Conservation (phyloP, 495 filamentous ascomycete species). For the Penicillium macrosclerotiorum region DNA sequence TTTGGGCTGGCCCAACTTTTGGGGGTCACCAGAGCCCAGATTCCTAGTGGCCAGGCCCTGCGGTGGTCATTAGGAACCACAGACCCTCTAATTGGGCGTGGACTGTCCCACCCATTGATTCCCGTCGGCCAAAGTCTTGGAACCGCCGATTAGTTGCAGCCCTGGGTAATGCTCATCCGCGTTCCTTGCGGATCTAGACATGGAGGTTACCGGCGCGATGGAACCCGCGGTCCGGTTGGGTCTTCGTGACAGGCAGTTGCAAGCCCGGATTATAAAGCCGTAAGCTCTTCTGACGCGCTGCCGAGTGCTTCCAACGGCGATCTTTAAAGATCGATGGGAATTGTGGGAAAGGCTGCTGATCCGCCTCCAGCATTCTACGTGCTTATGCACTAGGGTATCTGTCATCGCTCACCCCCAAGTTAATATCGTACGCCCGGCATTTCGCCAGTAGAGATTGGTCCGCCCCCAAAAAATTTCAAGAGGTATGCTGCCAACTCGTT, state of each 20-base stretch:
- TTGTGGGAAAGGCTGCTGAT: slow-evolving; percentile 1
- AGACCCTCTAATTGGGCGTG: not conserved
- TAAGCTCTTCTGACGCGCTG: slow-evolving; percentile 19
- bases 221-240: slow-evolving; percentile 24
- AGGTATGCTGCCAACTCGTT: slow-evolving; percentile 31
- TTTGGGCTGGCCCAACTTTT: slow-evolving; percentile 14
- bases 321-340: not conserved
- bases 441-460: slow-evolving; percentile 45
- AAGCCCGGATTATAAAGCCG: slow-evolving; percentile 27
- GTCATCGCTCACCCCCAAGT: slow-evolving; percentile 64
- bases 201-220: slow-evolving; percentile 30
- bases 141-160: not conserved
- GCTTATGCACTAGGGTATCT: slow-evolving; percentile 77
- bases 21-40: too few relatives aligned
- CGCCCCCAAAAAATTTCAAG: slow-evolving; percentile 34
- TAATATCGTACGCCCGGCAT: slow-evolving; percentile 55
- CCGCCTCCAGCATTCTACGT: slow-evolving; percentile 56
- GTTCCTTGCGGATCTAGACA: slow-evolving; percentile 22
- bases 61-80: not conserved
- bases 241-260: slow-evolving; percentile 22
- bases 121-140: not conserved
- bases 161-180: slow-evolving; percentile 19
- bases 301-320: slow-evolving; percentile 6
- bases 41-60: too few relatives aligned
- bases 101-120: not conserved